Percentiles rank a stretch among this genome's conserved stretches.
Conservation (phyloP, 2,329 filamentous ascomycete species). For the Claviceps monticola region DNA sequence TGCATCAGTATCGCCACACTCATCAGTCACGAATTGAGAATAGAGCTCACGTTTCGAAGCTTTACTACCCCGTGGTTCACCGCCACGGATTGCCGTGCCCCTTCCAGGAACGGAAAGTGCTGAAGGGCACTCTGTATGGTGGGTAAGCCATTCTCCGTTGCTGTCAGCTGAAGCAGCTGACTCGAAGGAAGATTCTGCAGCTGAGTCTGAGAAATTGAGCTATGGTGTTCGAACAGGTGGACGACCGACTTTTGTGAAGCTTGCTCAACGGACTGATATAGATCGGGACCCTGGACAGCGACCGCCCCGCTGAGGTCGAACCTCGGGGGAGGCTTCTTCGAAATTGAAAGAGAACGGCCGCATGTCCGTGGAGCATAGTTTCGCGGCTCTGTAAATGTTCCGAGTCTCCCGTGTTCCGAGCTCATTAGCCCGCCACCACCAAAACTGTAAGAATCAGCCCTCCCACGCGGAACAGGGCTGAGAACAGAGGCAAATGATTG, state of each 20-base stretch:
- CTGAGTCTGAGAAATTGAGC: neutral
- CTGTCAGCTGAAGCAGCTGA: conserved; percentile 24
- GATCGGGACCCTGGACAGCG: neutral
- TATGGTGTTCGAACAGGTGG: neutral
- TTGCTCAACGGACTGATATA: neutral
- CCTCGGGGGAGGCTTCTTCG: conserved; percentile 22
- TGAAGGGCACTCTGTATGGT: conserved; percentile 21
- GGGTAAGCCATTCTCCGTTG: conserved; percentile 20
- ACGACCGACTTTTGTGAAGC: neutral
- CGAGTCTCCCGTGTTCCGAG: conserved; percentile 4
- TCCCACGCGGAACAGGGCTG: neutral
- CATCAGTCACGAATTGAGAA: no score
- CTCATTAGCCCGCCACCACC: conserved; percentile 5
- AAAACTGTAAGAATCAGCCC: neutral
- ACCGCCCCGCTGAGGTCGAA: conserved; percentile 15
- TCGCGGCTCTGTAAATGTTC: conserved; percentile 25
- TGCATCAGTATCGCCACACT: neutral
- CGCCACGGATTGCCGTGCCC: conserved; percentile 16
- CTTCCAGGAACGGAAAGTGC: conserved; percentile 34
- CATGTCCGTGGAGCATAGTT: conserved; percentile 25
- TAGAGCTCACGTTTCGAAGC: conserved; percentile 33
- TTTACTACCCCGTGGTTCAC: conserved; percentile 31
- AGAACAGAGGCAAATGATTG: conserved; percentile 2
- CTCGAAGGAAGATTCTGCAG: conserved; percentile 16
- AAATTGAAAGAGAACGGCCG: conserved; percentile 10